Base-by-base conservation (phyloP, 805 yeast species). In the Lipomyces starkeyi region DNA sequence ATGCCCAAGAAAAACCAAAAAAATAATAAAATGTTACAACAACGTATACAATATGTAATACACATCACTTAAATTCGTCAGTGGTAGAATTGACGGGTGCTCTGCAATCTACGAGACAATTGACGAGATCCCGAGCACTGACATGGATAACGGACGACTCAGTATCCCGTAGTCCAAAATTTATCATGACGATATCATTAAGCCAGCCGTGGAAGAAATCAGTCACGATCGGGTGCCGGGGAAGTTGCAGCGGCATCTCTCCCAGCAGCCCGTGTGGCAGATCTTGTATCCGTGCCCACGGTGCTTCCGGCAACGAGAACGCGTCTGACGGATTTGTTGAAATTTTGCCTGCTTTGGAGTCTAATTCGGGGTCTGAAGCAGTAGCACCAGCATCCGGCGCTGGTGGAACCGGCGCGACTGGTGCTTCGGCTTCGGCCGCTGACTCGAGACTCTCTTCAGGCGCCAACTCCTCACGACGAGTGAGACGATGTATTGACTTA, bases 261-360 rank as follows among this genome's bases (percentile, higher is more conserved):
- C 32, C 4, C 32, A 54, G 58, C 25, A 29, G n/a, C 17, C 34
- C 3, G 7, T 27, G 35, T 54, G 34, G 58, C 35, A 29, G 32
- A 4, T 43, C 49, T 43, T 43, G 49, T 43, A 43, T 43, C 20
- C 49, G 49, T 32, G 97, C 98, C 0, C 99, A 94, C 79, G 99
- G 98, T 2, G 84, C 89, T 69, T 91, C 97, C 32, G 32, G 32
- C 32, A 5, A 29, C 32, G 7, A 29, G 5, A 95, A 94, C 76
- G 87, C 89, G 13, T 73, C 94, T 8, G 89, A 97, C 58, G 99
- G 98, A 0, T 69, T 87, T 25, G 73, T 85, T 56, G 99, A 98
- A 0, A 11, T 2, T 14, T 37, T 37, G 43, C 43, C 43, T 43
- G 20, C 9, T 17, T 43, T n/a, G 49, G 20, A n/a, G 9, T 43